Percentiles rank a stretch among this genome's conserved stretches.
Conservation (phyloP, 805 yeast genomes). For the Pichia manshurica region DNA sequence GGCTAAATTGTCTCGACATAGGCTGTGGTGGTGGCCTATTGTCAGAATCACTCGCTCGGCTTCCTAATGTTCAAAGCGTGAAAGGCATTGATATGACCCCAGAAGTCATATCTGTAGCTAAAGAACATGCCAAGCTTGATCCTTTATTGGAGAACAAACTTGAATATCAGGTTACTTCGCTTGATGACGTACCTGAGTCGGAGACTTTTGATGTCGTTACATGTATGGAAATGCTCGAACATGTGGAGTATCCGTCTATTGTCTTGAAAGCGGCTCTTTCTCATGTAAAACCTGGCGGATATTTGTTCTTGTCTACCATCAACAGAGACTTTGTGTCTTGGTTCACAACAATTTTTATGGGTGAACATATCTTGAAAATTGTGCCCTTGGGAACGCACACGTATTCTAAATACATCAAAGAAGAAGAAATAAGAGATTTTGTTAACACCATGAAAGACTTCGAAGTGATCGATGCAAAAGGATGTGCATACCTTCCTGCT, state of each 20-base stretch:
- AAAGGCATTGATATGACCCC: slow-evolving; percentile 80
- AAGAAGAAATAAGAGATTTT: slow-evolving; percentile 65
- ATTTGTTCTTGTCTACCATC: slow-evolving; percentile 83
- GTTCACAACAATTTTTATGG: slow-evolving; percentile 89
- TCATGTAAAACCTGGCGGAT: slow-evolving; percentile 74
- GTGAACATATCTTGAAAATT: slow-evolving; percentile 68
- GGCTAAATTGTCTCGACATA: slow-evolving; percentile 65
- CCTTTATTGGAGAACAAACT: slow-evolving; percentile 49
- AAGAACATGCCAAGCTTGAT: slow-evolving; percentile 58
- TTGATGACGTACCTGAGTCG: slow-evolving; percentile 48
- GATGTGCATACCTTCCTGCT: slow-evolving; percentile 78
- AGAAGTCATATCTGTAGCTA: slow-evolving; percentile 79
- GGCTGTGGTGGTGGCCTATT: slow-evolving; percentile 99
- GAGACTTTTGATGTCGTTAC: slow-evolving; percentile 72
- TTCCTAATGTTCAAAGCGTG: slow-evolving; percentile 56
- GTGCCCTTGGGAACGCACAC: slow-evolving; percentile 95
- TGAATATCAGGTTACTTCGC: slow-evolving; percentile 51
- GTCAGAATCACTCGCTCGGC: slow-evolving; percentile 79
- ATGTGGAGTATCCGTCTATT: slow-evolving; percentile 77
- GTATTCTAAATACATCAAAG: slow-evolving; percentile 76
- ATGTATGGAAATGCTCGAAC: slow-evolving; percentile 92
- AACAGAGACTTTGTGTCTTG: slow-evolving; percentile 83
- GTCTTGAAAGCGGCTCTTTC: slow-evolving; percentile 64
- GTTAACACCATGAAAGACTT: slow-evolving; percentile 41
- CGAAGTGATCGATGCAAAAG: slow-evolving; percentile 61